Conservation (phyloP, 1,284 basidiomycete genomes). For the Ustilago loliicola region DNA sequence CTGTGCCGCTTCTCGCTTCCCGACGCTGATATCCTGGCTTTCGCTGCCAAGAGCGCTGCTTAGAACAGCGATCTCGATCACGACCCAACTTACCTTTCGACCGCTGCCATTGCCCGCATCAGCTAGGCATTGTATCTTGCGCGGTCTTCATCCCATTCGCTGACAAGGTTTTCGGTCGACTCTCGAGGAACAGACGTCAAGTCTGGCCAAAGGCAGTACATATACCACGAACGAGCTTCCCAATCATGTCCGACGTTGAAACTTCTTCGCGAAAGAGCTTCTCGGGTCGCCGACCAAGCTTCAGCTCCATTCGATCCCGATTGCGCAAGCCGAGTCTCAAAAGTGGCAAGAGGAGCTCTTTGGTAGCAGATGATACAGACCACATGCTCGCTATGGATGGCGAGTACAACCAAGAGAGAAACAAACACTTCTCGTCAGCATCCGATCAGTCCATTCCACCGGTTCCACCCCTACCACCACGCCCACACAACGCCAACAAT, state of each 20-base stretch:
- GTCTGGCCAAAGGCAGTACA: neutral
- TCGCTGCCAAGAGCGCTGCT: neutral
- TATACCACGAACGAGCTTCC: neutral
- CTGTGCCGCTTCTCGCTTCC: neutral
- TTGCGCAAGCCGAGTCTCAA: conserved; percentile 35
- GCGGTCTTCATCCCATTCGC: neutral
- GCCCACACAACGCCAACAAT: conserved; percentile 2
- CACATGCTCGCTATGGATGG: conserved; percentile 7
- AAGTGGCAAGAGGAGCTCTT: conserved; percentile 11
- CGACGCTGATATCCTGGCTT: neutral
- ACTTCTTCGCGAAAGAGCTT: conserved; percentile 33
- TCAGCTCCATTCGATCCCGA: conserved; percentile 36
- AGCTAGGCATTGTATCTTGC: too few species aligned
- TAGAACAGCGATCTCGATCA: neutral
- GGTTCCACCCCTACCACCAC: conserved; percentile 37
- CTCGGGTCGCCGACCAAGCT: conserved; percentile 40
- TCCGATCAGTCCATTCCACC: conserved; percentile 40
- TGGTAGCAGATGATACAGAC: conserved; percentile 8
- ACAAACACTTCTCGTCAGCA: conserved; percentile 35
- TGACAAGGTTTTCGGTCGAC: neutral
- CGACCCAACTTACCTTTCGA: neutral
- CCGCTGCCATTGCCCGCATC: too few species aligned
- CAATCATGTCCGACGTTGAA: conserved; percentile 35
- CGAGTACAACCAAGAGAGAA: conserved; percentile 15
- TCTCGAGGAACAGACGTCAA: neutral